Base-by-base conservation (phyloP, 2,329 filamentous ascomycete species). In the Eutypella sp. region DNA sequence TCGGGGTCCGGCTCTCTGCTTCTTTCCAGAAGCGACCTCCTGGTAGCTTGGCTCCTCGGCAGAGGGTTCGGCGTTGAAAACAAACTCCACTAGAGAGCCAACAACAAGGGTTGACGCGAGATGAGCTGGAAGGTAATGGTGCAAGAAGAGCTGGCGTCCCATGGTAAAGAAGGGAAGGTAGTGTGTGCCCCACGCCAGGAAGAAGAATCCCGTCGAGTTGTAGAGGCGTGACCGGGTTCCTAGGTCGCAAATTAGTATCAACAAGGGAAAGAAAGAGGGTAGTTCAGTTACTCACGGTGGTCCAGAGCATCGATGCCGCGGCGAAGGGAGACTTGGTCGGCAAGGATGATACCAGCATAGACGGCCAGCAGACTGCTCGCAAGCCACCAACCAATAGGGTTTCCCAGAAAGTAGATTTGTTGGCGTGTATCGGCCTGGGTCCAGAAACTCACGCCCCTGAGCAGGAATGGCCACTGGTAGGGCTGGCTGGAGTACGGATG, bases 151-250 rank as follows among this genome's bases (percentile, higher is more conserved):
- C 67, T 99, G 92, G 58, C 92, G 90, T 47, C 92, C 92, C 92
- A 99, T 99, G 53, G 96, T 82, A 73, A 84, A 99, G 76, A 99
- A 99, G 43, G 92, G 92, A 67, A 96, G 82, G 74, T 96, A 99
- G 67, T 99, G 93, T 2, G 90, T 92, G 13, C 89, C 90, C 93
- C 93, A 99, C 46, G 90, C 89, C 47, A 99, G 81, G 82, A 96
- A 97, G 75, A 99, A 95, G 80, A 99, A 99, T 20, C 93, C 93
- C 1, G 93, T 97, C 45, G 90, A 96, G 76, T 97, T 97, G 73
- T 99, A 99, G 41, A 99, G 79, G 53, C 91, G 90, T 20, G 88
- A 91, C 54, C 93, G 91, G 24, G 93, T 90, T 55, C 90, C 90
- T 86, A 62, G 41, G 19, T 48, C 25, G 13, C 10, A 11, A 25